These are phyloP conservation scores for Euphorbia corollata DNA, from an alignment of 441 rosid genomes.

Conservation along the genomic window DNA sequence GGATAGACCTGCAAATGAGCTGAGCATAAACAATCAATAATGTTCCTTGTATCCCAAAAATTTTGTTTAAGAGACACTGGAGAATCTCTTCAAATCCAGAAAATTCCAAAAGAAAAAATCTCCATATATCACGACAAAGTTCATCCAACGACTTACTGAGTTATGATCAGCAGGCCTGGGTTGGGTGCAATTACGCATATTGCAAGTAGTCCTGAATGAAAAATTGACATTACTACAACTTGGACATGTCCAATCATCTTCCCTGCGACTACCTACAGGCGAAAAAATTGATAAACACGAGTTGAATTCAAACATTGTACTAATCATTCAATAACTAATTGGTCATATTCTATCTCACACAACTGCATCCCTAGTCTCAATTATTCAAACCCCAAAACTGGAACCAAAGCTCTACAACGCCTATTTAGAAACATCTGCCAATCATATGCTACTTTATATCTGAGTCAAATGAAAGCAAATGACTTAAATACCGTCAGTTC, in stretches of 20 bases:
- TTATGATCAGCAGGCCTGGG: conserved; percentile 92
- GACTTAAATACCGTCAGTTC: conserved; percentile 68
- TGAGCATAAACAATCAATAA: neutral
- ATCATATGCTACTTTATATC: neutral
- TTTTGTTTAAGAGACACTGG: neutral
- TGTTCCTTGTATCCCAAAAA: neutral
- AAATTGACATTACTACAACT: conserved; percentile 96
- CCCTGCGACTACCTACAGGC: conserved; percentile 78
- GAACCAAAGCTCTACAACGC: neutral
- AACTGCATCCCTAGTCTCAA: neutral
- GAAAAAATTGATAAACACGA: neutral
- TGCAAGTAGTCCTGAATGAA: conserved; percentile 93
- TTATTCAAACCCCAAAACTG: neutral
- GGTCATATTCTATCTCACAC: neutral
- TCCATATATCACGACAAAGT: neutral
- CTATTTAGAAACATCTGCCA: neutral
- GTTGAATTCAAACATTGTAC: neutral
- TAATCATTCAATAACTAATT: neutral
- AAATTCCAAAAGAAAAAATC: neutral
- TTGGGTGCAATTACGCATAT: conserved; percentile 97
- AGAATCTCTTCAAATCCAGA: neutral
- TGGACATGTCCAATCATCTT: conserved; percentile 98
- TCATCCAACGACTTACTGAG: conserved; percentile 35
- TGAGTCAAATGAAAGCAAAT: conserved; percentile 1
- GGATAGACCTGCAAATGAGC: neutral